A percentile compares a stretch with the other conserved stretches of the same genome.
Evolutionary conservation across 352 stramenopile genomes (phyloP).

Genomic region (Globisporangium spinosum): DNA sequence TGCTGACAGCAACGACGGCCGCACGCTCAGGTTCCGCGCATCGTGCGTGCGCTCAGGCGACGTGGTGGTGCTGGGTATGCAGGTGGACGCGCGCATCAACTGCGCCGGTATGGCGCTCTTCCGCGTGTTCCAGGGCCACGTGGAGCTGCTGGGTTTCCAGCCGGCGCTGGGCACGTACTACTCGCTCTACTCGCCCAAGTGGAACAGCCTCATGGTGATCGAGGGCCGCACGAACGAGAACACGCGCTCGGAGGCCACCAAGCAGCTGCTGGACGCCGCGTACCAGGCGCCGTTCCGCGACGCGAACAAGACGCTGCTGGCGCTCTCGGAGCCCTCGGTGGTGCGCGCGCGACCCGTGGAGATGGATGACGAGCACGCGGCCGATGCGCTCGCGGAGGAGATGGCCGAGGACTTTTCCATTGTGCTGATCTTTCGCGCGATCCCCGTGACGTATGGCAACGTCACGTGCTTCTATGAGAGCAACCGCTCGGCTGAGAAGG

Average conservation of each 20-base stretch:
- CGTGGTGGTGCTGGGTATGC: conserved; percentile 65
- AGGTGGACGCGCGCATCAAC: conserved; percentile 38
- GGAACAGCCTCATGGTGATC: conserved; percentile 73
- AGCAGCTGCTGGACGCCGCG: conserved; percentile 25
- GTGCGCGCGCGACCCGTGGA: conserved; percentile 22
- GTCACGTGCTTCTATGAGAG: conserved; percentile 75
- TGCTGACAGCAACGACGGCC: not conserved
- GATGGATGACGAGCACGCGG: conserved; percentile 70
- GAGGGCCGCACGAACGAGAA: conserved; percentile 25
- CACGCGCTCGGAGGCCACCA: conserved; percentile 12
- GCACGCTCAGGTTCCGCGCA: conserved; percentile 29
- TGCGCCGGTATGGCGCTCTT: conserved; percentile 76
- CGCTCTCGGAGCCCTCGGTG: conserved; percentile 33
- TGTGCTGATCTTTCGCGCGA: conserved; percentile 65
- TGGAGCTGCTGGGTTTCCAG: conserved; percentile 65
- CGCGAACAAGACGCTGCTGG: conserved; percentile 38
- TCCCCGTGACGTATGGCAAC: conserved; percentile 68
- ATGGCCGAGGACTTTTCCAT: conserved; percentile 60
- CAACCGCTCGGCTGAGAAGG: conserved; percentile 14
- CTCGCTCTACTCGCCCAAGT: conserved; percentile 79
- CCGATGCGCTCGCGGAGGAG: conserved; percentile 58
- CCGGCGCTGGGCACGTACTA: conserved; percentile 73
- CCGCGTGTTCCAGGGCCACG: conserved; percentile 77
- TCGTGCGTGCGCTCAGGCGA: conserved; percentile 52
- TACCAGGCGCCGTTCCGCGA: conserved; percentile 59